These are phyloP conservation scores for Zanthoxylum bungeanum DNA, from an alignment of 345 rosid genomes.

Conservation along the genomic window DNA sequence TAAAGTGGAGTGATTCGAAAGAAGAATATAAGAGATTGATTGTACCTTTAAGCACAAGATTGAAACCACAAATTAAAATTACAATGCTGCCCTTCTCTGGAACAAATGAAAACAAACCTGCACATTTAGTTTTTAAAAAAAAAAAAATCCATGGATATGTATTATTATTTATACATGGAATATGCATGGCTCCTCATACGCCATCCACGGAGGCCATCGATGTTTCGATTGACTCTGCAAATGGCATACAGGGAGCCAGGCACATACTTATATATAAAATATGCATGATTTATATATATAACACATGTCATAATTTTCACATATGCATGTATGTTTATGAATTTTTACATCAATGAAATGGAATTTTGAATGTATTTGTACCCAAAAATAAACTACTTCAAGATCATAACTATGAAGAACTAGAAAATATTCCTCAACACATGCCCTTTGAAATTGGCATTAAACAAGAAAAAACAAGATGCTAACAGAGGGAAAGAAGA, in stretches of 20 bases:
- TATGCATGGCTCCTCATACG: slow-evolving; percentile 99
- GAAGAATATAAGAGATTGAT: slow-evolving; percentile 5
- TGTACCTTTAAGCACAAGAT: slow-evolving; percentile 9
- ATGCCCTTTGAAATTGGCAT: slow-evolving; percentile 43
- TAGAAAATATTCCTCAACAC: slow-evolving; percentile 3
- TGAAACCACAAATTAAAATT: slow-evolving; percentile 15
- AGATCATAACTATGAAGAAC: slow-evolving; percentile 1
- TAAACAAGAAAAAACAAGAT: slow-evolving; percentile 37
- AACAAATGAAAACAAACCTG: not conserved
- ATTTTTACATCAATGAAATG: no score
- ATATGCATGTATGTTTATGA: not conserved
- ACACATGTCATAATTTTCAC: no score
- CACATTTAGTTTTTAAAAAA: no score
- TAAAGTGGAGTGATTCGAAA: not conserved
- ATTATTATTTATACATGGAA: slow-evolving; percentile 18
- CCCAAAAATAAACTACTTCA: not conserved
- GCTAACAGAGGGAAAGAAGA: slow-evolving; percentile 30
- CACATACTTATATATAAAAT: slow-evolving; percentile 33
- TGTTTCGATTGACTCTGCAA: slow-evolving; percentile 55
- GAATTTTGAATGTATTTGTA: not conserved
- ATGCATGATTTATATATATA: not conserved
- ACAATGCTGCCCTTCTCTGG: slow-evolving; percentile 23
- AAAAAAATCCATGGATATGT: slow-evolving; percentile 11
- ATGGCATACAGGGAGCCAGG: slow-evolving; percentile 99
- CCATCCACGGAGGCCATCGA: slow-evolving; percentile 89